Evolutionary conservation across 768 basidiomycete species (phyloP).

Genomic region (Xanthoconium stramineum): DNA sequence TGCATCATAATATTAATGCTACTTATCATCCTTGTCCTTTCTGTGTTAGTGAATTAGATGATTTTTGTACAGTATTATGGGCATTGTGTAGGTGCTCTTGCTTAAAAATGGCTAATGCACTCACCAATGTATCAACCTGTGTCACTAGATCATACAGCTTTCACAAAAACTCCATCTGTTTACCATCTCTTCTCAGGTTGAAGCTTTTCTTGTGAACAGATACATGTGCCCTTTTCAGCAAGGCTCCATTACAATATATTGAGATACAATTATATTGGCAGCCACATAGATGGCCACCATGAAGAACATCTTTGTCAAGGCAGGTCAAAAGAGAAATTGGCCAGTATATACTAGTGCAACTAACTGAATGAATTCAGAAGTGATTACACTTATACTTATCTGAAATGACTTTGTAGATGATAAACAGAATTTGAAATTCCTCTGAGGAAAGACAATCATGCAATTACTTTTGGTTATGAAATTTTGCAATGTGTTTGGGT

Average conservation of each 20-base stretch:
- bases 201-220: background rate
- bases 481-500: background rate
- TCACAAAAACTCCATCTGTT: background rate
- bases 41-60: background rate
- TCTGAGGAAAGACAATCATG: background rate
- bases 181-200: background rate
- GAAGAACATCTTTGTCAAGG: background rate
- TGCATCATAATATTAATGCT: background rate
- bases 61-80: background rate
- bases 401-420: background rate
- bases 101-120: background rate
- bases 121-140: background rate
- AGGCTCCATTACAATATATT: background rate
- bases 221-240: background rate
- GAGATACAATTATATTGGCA: background rate
- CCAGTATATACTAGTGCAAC: background rate
- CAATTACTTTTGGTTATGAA: constrained; percentile 4
- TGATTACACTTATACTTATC: background rate
- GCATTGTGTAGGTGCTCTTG: background rate
- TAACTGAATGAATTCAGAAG: background rate
- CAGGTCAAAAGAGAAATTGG: background rate
- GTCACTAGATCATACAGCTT: background rate
- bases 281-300: background rate
- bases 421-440: background rate
- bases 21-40: too few relatives aligned